Percentiles rank a stretch among this genome's conserved stretches.
Conservation (phyloP, 768 basidiomycete genomes). For the Zangia roseola region DNA sequence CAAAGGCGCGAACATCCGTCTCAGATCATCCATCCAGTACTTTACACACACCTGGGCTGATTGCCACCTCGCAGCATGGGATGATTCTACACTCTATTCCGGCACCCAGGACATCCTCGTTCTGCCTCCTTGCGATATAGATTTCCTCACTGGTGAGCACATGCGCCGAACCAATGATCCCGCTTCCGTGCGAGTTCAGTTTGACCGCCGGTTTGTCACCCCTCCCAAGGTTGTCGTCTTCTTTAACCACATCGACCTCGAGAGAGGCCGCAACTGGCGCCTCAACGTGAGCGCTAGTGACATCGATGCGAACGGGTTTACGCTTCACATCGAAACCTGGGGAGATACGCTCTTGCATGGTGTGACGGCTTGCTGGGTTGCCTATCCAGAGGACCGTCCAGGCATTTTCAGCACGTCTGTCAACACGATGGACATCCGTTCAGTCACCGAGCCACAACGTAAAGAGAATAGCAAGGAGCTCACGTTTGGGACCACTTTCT, state of each 20-base stretch:
- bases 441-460: not conserved
- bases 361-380: constrained; percentile 15
- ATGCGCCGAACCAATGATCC: not conserved
- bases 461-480: constrained; percentile 5
- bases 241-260: constrained; percentile 15
- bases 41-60: constrained; percentile 2
- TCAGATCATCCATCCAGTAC: constrained; percentile 5
- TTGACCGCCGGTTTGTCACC: constrained; percentile 15
- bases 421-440: constrained; percentile 6
- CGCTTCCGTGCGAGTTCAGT: constrained; percentile 3
- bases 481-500: constrained; percentile 6
- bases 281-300: constrained; percentile 3
- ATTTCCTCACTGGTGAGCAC: constrained; percentile 15
- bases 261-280: constrained; percentile 5
- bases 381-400: constrained; percentile 19
- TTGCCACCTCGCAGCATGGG: constrained; percentile 8
- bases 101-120: not conserved
- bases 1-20: constrained; percentile 9
- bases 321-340: constrained; percentile 13
- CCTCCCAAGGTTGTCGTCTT: constrained; percentile 16
- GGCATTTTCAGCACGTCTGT: constrained; percentile 16
- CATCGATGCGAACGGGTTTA: constrained; percentile 15
- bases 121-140: constrained; percentile 10
- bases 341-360: constrained; percentile 2
- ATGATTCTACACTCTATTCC: not conserved